Evolutionary conservation across 2,329 filamentous ascomycete species (phyloP), one percentile per base, ranked within the genome.

Genomic region (Claviceps capensis): DNA sequence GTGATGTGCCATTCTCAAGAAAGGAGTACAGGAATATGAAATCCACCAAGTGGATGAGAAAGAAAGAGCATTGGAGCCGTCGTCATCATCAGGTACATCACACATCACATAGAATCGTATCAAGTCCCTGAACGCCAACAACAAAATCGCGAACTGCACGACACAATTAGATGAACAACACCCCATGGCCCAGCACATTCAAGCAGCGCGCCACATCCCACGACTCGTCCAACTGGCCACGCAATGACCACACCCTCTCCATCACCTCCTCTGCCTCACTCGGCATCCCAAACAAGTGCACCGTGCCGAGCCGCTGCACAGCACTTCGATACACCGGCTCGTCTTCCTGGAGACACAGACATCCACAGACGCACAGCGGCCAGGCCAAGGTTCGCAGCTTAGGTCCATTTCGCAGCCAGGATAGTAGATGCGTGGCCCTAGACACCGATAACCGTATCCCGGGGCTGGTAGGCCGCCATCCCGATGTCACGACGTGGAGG

Each of bases 391-490:
- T 62, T 44, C 65, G 59, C 9, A 72, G 52, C 19, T 63, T 66
- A 19, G 63, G 61, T 46, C 62, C 61, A 14, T 54, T 51, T 6
- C 64, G 63, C 3, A 69, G 56, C 41, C 56, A 56, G 14, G 59
- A 54, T 7, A 75, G 58, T 48, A 72, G 58, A 11, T 65, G 59
- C 0, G 65, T 65, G 51, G 67, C 63, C 40, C 57, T 61, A 54
- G 59, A 43, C 56, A 72, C 61, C 22, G 62, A 55, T 23, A 56
- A 54, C 2, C 64, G 64, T 2, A 76, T 68, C 49, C 75, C 72
- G 0, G 63, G 60, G 47, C 64, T 69, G 0, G 67, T 66, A 0
- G 74, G 73, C 54, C 75, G 73, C 75, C 74, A 78, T 3, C 75
- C 76, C 1, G 67, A 70, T 3, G 75, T 65, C 19, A 77, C 72